Percentiles rank a stretch among this genome's conserved stretches.
Evolutionary conservation across 2,329 filamentous ascomycete species (phyloP).

Genomic region (Fusarium praegraminearum): DNA sequence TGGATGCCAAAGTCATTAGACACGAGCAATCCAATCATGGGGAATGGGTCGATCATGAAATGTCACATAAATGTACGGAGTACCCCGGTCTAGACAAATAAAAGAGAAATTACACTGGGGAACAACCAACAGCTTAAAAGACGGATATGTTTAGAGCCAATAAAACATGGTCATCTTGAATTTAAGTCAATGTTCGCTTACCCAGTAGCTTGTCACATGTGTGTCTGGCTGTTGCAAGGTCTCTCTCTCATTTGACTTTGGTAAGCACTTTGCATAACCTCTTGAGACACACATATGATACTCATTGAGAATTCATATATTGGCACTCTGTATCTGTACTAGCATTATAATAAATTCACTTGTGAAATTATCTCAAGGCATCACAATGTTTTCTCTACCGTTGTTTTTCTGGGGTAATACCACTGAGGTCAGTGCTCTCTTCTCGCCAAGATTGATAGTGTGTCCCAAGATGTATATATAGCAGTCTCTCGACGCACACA

Average conservation of each 20-base stretch:
- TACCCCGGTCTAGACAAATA: not conserved
- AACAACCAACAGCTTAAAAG: not conserved
- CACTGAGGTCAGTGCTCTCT: not conserved
- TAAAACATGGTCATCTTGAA: not conserved
- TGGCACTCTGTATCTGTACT: not conserved
- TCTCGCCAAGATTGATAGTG: not conserved
- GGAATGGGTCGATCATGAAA: conserved; percentile 19
- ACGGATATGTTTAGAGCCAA: not conserved
- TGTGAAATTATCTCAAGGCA: not conserved
- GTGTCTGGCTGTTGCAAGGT: not conserved
- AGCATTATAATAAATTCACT: not conserved
- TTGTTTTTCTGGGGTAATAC: not conserved
- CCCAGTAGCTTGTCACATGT: not conserved
- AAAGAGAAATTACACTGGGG: not conserved
- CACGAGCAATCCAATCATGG: conserved; percentile 10
- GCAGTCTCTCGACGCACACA: not conserved
- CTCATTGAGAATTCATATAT: not conserved
- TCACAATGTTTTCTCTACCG: not conserved
- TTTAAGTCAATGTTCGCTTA: not conserved
- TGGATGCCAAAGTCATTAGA: conserved; percentile 26
- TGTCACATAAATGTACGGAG: not conserved
- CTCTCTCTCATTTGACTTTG: not conserved
- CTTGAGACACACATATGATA: not conserved
- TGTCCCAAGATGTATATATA: not conserved
- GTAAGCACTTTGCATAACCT: not conserved